Conservation (phyloP, 306 rosid genomes). For the Mucuna pruriens region DNA sequence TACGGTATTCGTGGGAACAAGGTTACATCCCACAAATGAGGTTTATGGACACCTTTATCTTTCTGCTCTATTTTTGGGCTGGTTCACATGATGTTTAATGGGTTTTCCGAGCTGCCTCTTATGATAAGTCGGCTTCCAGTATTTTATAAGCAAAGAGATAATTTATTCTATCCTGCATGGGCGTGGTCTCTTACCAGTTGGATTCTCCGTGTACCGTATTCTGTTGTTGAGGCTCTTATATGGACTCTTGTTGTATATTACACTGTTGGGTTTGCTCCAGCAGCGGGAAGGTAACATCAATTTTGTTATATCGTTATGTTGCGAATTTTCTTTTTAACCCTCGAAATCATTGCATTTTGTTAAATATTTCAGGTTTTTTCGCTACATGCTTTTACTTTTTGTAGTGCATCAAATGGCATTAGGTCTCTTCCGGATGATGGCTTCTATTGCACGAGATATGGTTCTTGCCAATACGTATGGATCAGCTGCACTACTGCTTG, state of each 20-base stretch:
- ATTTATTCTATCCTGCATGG: slow-evolving; percentile 87
- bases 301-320: not conserved
- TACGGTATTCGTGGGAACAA: slow-evolving; percentile 70
- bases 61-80: slow-evolving; percentile 79
- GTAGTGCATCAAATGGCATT: slow-evolving; percentile 88
- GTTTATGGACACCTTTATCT: slow-evolving; percentile 69
- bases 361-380: slow-evolving; percentile 78
- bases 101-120: slow-evolving; percentile 79
- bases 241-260: slow-evolving; percentile 85
- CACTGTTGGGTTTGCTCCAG: slow-evolving; percentile 86
- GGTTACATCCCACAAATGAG: slow-evolving; percentile 71
- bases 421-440: slow-evolving; percentile 91
- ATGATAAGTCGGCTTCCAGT: slow-evolving; percentile 84
- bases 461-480: slow-evolving; percentile 88
- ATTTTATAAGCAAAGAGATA: slow-evolving; percentile 90
- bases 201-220: slow-evolving; percentile 84
- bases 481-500: slow-evolving; percentile 70
- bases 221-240: slow-evolving; percentile 74
- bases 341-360: slow-evolving; percentile 28
- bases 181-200: slow-evolving; percentile 79
- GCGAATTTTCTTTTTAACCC: not conserved
- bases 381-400: slow-evolving; percentile 75
- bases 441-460: slow-evolving; percentile 78
- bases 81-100: slow-evolving; percentile 94
- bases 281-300: slow-evolving; percentile 62